Percentiles rank a stretch among this genome's conserved stretches.
phyloP scores from a whole-genome alignment of 805 yeast species.

The Wickerhamomyces chaumierensis region DNA sequence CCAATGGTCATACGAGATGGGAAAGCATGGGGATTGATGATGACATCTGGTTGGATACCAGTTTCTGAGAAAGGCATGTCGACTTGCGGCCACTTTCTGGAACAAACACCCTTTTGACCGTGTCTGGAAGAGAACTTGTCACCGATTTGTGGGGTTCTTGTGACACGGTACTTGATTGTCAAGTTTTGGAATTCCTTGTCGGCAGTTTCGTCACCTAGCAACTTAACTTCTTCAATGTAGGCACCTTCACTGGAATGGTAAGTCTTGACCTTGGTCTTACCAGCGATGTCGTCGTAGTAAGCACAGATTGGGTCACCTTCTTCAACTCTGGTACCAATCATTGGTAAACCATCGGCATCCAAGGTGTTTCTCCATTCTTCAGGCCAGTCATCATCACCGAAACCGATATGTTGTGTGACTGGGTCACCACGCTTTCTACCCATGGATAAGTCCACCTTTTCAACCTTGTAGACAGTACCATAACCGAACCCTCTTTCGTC shows the following conservation, averaged over 20 bases:
- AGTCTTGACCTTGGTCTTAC: constrained; percentile 83
- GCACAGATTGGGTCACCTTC: constrained; percentile 97
- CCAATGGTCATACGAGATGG: constrained; percentile 99
- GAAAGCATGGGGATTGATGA: constrained; percentile 98
- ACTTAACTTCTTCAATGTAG: constrained; percentile 87
- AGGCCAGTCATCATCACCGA: constrained; percentile 91
- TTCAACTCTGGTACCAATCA: constrained; percentile 75
- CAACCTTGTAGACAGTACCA: constrained; percentile 93
- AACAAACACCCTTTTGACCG: constrained; percentile 98
- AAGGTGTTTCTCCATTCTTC: constrained; percentile 78
- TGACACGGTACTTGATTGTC: constrained; percentile 80
- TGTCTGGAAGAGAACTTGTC: constrained; percentile 97
- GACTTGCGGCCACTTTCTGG: constrained; percentile 93
- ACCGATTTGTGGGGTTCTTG: constrained; percentile 91
- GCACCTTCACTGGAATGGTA: constrained; percentile 94
- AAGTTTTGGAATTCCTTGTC: constrained; percentile 74
- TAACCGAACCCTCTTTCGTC: constrained; percentile 97
- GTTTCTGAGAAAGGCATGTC: constrained; percentile 96
- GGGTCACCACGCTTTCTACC: constrained; percentile 89
- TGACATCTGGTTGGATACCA: constrained; percentile 96
- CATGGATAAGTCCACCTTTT: constrained; percentile 72
- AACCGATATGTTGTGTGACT: constrained; percentile 86
- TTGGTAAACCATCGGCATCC: constrained; percentile 88
- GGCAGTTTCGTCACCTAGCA: constrained; percentile 69
- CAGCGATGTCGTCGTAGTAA: constrained; percentile 79